These are phyloP conservation scores for Diacronema lutheri DNA, from an alignment of 78 protist genomes.

Conservation along the genomic window DNA sequence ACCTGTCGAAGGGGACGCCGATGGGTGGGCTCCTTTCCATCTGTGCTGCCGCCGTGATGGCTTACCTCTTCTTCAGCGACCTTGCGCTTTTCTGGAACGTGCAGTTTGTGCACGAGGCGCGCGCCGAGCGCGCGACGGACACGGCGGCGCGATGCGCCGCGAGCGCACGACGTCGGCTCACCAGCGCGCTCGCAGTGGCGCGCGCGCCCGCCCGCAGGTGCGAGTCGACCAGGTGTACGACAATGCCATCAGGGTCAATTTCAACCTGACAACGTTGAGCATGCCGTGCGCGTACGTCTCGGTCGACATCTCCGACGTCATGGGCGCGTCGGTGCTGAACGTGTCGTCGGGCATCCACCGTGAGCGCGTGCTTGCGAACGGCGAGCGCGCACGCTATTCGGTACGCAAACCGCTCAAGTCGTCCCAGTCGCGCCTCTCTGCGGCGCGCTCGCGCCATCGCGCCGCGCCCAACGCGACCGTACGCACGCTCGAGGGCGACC, in stretches of 20 bases:
- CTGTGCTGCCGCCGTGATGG: neutral
- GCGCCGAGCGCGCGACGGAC: too few relatives aligned
- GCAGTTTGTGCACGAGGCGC: neutral
- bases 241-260: neutral
- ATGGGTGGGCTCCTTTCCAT: neutral
- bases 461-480: too few relatives aligned
- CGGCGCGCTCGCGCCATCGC: too few relatives aligned
- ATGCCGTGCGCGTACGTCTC: neutral
- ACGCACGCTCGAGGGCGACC: too few relatives aligned
- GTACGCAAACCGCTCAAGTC: too few relatives aligned
- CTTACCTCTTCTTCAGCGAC: neutral
- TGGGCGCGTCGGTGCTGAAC: neutral
- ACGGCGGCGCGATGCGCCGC: too few relatives aligned
- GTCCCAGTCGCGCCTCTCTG: too few relatives aligned
- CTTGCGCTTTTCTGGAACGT: neutral
- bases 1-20: neutral
- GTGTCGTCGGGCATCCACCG: neutral
- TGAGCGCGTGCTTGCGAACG: too few relatives aligned
- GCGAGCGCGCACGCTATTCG: too few relatives aligned
- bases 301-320: neutral
- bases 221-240: neutral
- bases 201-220: too few relatives aligned
- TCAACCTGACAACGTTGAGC: neutral
- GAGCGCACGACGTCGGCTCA: too few relatives aligned
- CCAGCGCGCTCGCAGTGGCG: too few relatives aligned